Evolutionary conservation across 164 flowering plant genomes (phyloP).

Genomic region (Chimonanthus praecox): DNA sequence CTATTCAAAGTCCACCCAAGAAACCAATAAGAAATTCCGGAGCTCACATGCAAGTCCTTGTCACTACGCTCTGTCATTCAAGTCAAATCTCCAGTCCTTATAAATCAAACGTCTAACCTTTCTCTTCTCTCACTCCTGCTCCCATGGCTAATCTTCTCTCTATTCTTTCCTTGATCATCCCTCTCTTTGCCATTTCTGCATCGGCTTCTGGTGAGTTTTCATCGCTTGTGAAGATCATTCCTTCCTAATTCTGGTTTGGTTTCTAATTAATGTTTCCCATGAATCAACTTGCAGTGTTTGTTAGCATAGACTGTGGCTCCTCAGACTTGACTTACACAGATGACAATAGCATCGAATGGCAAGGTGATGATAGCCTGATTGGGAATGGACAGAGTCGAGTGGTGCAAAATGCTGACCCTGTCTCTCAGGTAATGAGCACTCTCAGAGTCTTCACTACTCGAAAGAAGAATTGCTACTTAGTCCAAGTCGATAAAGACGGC

Average conservation of each 20-base stretch:
- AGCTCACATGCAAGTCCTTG: constrained; percentile 1
- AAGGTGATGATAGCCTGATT: constrained; percentile 18
- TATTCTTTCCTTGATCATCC: not conserved
- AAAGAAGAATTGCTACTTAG: constrained; percentile 32
- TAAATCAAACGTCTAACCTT: constrained; percentile 1
- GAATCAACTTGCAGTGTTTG: constrained; percentile 18
- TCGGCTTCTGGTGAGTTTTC: not conserved
- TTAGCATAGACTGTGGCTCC: constrained; percentile 34
- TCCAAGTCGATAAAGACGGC: constrained; percentile 5
- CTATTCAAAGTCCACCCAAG: constrained; percentile 8
- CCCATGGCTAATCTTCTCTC: constrained; percentile 5
- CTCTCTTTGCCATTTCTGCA: not conserved
- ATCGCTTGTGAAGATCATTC: not conserved
- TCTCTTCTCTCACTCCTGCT: not conserved
- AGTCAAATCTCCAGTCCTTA: constrained; percentile 5
- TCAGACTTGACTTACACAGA: constrained; percentile 10
- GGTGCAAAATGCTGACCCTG: not conserved
- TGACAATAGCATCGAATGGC: constrained; percentile 18
- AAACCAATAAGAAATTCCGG: not conserved
- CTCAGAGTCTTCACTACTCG: constrained; percentile 29
- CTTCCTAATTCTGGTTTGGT: not conserved
- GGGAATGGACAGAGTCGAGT: constrained; percentile 17
- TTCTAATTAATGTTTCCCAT: not conserved
- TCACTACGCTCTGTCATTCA: not conserved
- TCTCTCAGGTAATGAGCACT: constrained; percentile 20